phyloP scores from a whole-genome alignment of 192 early-diverging fungal genomes.

The Coemansia sp. region DNA sequence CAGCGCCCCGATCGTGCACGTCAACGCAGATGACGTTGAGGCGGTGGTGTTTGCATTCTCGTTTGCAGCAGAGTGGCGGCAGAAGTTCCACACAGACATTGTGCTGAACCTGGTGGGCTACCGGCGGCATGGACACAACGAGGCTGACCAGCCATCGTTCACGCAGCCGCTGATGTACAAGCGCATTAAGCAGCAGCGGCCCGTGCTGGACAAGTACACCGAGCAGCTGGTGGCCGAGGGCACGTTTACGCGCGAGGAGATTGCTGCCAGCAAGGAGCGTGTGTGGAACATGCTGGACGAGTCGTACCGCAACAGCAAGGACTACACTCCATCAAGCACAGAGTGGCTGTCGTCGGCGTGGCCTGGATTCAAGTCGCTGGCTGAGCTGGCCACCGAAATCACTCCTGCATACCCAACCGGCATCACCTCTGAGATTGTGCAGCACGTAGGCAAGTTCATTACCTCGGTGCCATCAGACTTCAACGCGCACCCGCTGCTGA shows the following conservation, averaged over 20 bases:
- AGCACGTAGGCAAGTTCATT: conserved; percentile 80
- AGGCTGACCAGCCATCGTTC: conserved; percentile 97
- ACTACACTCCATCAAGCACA: conserved; percentile 82
- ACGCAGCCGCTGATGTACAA: conserved; percentile 98
- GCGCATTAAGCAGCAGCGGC: conserved; percentile 79
- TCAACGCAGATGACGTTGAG: conserved; percentile 97
- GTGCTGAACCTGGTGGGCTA: conserved; percentile 97
- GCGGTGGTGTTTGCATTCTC: conserved; percentile 93
- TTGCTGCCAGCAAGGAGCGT: conserved; percentile 84
- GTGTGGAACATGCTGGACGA: conserved; percentile 92
- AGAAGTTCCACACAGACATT: conserved; percentile 93
- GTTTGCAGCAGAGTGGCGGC: conserved; percentile 94
- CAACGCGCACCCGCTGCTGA: conserved; percentile 82
- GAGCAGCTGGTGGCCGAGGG: conserved; percentile 81
- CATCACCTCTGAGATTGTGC: conserved; percentile 68
- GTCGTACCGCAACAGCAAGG: conserved; percentile 83
- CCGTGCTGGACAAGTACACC: conserved; percentile 84
- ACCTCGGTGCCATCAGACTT: conserved; percentile 81
- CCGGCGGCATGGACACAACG: conserved; percentile 98
- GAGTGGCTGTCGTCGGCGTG: conserved; percentile 97
- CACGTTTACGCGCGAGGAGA: conserved; percentile 75
- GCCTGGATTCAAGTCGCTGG: conserved; percentile 81
- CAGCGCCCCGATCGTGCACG: conserved; percentile 96
- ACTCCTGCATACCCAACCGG: conserved; percentile 69
- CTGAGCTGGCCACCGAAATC: conserved; percentile 67